Percentiles rank a stretch among this genome's conserved stretches.
phyloP scores from a whole-genome alignment of 2,329 filamentous ascomycete species.

The Penicillium fuscoglaucum region DNA sequence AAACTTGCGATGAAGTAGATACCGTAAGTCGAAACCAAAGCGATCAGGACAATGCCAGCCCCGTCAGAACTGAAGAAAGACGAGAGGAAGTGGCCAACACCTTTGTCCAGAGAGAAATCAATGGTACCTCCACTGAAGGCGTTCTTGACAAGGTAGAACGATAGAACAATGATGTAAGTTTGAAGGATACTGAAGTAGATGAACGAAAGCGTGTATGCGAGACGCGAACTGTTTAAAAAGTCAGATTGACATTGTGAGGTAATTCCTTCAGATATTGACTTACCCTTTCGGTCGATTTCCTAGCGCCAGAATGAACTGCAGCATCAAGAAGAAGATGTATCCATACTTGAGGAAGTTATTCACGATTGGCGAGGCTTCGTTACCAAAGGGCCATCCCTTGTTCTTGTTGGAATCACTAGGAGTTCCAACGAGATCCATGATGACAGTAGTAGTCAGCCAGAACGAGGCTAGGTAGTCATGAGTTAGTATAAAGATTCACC shows the following conservation, averaged over 20 bases:
- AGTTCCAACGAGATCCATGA: conserved; percentile 30
- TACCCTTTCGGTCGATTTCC: conserved; percentile 93
- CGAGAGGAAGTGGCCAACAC: conserved; percentile 63
- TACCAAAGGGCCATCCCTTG: conserved; percentile 28
- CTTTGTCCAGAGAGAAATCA: conserved; percentile 64
- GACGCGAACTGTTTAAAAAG: conserved; percentile 54
- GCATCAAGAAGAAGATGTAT: conserved; percentile 83
- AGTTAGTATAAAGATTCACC: neutral
- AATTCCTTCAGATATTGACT: neutral
- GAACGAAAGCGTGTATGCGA: conserved; percentile 86
- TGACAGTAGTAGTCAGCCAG: conserved; percentile 29
- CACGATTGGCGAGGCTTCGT: conserved; percentile 65
- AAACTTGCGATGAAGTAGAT: conserved; percentile 96
- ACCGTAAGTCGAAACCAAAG: conserved; percentile 87
- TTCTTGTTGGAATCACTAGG: conserved; percentile 21
- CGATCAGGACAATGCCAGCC: conserved; percentile 88
- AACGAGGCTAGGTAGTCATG: conserved; percentile 20
- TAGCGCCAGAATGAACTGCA: conserved; percentile 92
- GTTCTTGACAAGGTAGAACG: conserved; percentile 78
- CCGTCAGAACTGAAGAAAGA: conserved; percentile 77
- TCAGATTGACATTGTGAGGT: neutral
- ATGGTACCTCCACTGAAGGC: conserved; percentile 64
- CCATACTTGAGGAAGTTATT: conserved; percentile 88
- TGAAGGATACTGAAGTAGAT: conserved; percentile 83
- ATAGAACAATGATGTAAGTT: conserved; percentile 80